Percentiles rank a stretch among this genome's conserved stretches.
These are phyloP conservation scores for Theobroma cacao DNA, from an alignment of 345 rosid species.

Conservation along the genomic window DNA sequence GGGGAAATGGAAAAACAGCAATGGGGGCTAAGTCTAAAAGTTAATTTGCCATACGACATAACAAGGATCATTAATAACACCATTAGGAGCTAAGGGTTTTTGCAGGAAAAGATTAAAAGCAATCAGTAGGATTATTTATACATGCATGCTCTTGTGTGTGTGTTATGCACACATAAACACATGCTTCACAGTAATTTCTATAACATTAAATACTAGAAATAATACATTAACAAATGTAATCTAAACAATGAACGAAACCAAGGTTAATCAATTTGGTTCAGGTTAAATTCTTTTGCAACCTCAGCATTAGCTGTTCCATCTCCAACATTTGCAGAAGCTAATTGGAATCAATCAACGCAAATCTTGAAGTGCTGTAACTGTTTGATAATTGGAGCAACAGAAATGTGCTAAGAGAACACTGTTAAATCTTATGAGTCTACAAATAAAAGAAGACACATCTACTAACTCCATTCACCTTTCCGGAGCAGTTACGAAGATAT, in stretches of 20 bases:
- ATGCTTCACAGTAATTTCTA: neutral
- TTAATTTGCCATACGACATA: neutral
- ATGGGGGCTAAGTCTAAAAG: neutral
- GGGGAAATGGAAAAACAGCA: neutral
- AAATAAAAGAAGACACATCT: neutral
- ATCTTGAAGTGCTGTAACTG: neutral
- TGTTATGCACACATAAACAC: neutral
- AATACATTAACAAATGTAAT: neutral
- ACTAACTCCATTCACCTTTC: constrained; percentile 47
- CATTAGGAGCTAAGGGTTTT: neutral
- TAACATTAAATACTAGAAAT: neutral
- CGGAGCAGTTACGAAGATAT: constrained; percentile 76
- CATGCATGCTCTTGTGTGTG: neutral
- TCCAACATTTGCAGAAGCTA: constrained; percentile 14
- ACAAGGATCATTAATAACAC: neutral
- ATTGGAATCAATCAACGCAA: neutral
- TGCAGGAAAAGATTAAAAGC: neutral
- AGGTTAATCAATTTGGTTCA: neutral
- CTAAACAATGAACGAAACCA: neutral
- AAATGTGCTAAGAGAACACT: neutral
- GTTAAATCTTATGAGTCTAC: neutral
- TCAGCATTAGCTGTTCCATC: neutral
- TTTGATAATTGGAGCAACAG: neutral
- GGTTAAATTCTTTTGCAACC: neutral
- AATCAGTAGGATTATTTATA: neutral